Conservation (phyloP, 1,139 yeast species). For the Blastobotrys elegans region DNA sequence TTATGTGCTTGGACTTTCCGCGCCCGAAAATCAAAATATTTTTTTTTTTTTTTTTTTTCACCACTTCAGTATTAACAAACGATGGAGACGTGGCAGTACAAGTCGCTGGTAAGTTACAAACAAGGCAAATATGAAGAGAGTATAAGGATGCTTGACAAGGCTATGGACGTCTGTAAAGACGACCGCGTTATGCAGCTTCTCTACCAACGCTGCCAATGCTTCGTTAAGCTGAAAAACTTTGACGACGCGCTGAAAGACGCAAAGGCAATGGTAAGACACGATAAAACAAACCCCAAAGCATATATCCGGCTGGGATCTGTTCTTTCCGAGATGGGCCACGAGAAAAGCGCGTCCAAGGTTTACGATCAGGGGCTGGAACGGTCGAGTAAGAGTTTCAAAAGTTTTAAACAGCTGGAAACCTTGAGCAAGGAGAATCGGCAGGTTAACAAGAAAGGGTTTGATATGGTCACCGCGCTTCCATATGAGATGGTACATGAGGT, state of each 20-base stretch:
- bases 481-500: constrained; percentile 11
- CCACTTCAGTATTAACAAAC: background rate
- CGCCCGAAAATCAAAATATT: too few relatives aligned
- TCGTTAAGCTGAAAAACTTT: background rate
- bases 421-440: background rate
- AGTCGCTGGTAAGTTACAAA: constrained; percentile 11
- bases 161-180: constrained; percentile 1
- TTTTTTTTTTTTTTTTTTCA: background rate
- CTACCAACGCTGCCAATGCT: constrained; percentile 14
- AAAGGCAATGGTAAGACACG: constrained; percentile 9
- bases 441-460: constrained; percentile 6
- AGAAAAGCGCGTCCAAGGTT: constrained; percentile 2
- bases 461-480: constrained; percentile 11
- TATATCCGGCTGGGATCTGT: constrained; percentile 13
- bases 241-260: constrained; percentile 12
- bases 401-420: background rate
- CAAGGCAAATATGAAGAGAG: constrained; percentile 9
- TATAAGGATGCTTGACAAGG: constrained; percentile 4
- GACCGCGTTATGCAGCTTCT: constrained; percentile 3
- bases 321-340: constrained; percentile 5
- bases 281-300: constrained; percentile 8
- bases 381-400: background rate
- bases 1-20: too few relatives aligned
- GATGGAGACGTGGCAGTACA: constrained; percentile 13
- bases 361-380: constrained; percentile 9